Evolutionary conservation across 768 basidiomycete species (phyloP).

Genomic region (Galerina marginata): DNA sequence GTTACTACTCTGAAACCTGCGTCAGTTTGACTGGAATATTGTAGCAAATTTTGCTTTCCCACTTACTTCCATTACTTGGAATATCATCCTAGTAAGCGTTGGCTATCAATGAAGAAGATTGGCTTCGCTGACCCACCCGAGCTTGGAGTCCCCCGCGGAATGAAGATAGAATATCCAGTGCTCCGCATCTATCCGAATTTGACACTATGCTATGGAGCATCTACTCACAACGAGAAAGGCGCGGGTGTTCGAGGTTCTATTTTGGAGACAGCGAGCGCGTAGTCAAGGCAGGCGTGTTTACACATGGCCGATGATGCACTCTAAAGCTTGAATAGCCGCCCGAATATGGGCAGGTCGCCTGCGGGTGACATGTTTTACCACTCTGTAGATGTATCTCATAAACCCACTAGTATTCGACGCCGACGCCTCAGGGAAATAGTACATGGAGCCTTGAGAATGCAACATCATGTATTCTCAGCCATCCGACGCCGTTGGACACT

Average conservation of each 20-base stretch:
- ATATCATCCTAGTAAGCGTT: background rate
- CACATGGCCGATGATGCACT: background rate
- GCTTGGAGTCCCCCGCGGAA: background rate
- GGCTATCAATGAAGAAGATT: background rate
- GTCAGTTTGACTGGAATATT: background rate
- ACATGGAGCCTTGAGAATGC: too few relatives aligned
- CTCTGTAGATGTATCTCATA: background rate
- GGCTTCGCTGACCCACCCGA: background rate
- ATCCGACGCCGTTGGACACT: background rate
- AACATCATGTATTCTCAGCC: too few relatives aligned
- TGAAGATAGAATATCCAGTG: slow-evolving; percentile 1
- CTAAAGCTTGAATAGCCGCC: background rate
- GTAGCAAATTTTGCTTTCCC: background rate
- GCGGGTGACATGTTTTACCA: background rate
- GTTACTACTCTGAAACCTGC: slow-evolving; percentile 10
- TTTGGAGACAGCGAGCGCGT: slow-evolving; percentile 12
- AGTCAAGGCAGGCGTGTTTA: slow-evolving; percentile 8
- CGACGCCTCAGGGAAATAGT: background rate
- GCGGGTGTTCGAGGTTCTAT: slow-evolving; percentile 1
- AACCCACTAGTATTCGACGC: background rate
- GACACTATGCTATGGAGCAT: slow-evolving; percentile 6
- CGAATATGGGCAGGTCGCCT: background rate
- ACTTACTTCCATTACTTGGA: background rate
- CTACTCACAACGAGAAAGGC: slow-evolving; percentile 2
- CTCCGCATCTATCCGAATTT: slow-evolving; percentile 14